These are phyloP conservation scores for Mycena crocata DNA, from an alignment of 768 basidiomycete genomes.

Conservation along the genomic window DNA sequence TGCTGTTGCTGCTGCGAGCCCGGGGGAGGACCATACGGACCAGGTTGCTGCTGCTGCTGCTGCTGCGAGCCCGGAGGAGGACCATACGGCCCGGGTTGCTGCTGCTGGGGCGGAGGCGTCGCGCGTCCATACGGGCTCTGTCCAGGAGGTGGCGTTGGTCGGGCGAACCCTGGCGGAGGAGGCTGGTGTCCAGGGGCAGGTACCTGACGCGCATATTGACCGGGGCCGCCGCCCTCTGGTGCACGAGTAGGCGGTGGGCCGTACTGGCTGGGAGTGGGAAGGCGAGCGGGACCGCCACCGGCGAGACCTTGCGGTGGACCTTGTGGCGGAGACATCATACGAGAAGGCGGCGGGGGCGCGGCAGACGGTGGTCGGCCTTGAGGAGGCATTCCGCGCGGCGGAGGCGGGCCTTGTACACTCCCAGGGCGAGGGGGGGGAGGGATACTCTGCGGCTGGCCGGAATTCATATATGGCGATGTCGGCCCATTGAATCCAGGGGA, in stretches of 20 bases:
- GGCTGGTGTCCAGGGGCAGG: constrained; percentile 44
- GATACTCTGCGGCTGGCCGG: constrained; percentile 57
- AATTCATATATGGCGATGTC: constrained; percentile 58
- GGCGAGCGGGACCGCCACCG: constrained; percentile 37
- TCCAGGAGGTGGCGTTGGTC: constrained; percentile 23
- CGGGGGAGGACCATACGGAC: constrained; percentile 52
- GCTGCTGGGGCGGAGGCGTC: constrained; percentile 31
- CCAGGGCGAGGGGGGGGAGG: constrained; percentile 77
- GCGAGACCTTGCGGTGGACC: constrained; percentile 41
- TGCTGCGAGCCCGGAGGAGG: constrained; percentile 39
- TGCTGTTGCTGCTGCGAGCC: constrained; percentile 35
- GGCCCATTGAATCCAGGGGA: constrained; percentile 59
- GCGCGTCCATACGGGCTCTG: constrained; percentile 8
- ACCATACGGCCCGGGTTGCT: constrained; percentile 52
- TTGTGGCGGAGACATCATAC: constrained; percentile 62
- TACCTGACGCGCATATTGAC: constrained; percentile 52
- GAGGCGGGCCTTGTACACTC: constrained; percentile 64
- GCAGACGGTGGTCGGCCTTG: constrained; percentile 35
- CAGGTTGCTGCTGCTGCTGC: constrained; percentile 41
- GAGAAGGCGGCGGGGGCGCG: constrained; percentile 49
- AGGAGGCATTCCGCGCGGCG: constrained; percentile 46
- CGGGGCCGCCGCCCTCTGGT: constrained; percentile 56
- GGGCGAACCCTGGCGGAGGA: constrained; percentile 29
- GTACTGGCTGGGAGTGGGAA: constrained; percentile 63
- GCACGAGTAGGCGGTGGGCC: constrained; percentile 55